A percentile compares a stretch with the other conserved stretches of the same genome.
phyloP scores from a whole-genome alignment of 805 yeast genomes.

The Blastobotrys americana region DNA sequence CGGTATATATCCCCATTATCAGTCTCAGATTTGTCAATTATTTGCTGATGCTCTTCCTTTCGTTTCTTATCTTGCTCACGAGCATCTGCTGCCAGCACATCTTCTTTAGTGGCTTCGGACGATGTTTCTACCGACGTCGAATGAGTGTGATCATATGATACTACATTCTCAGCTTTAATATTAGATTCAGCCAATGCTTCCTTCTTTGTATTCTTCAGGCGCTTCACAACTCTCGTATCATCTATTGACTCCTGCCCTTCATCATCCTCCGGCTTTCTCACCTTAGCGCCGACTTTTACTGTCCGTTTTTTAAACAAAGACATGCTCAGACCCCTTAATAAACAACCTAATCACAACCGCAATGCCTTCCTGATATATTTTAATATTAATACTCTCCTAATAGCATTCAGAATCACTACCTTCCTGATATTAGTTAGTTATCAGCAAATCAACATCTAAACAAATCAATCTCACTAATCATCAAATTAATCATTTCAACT shows the following conservation, averaged over 20 bases:
- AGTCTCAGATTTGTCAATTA: background rate
- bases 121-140: background rate
- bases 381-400: too few relatives aligned
- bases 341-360: background rate
- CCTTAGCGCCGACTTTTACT: too few relatives aligned
- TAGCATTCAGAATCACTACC: too few relatives aligned
- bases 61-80: constrained; percentile 4
- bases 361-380: too few relatives aligned
- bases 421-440: too few relatives aligned
- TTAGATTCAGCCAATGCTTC: too few relatives aligned
- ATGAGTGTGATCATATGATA: background rate
- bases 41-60: constrained; percentile 1
- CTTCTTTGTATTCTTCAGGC: too few relatives aligned
- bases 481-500: too few relatives aligned
- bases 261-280: too few relatives aligned
- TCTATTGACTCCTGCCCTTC: too few relatives aligned
- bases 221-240: background rate
- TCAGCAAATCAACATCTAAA: too few relatives aligned
- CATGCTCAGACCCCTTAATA: background rate
- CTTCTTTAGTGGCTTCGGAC: constrained; percentile 24
- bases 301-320: background rate
- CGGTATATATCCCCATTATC: constrained; percentile 10
- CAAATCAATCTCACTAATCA: too few relatives aligned
- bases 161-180: background rate
- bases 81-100: constrained; percentile 18